Evolutionary conservation across 306 rosid genomes (phyloP), one percentile per base, ranked within the genome.

Genomic region (Calophaca sinica): DNA sequence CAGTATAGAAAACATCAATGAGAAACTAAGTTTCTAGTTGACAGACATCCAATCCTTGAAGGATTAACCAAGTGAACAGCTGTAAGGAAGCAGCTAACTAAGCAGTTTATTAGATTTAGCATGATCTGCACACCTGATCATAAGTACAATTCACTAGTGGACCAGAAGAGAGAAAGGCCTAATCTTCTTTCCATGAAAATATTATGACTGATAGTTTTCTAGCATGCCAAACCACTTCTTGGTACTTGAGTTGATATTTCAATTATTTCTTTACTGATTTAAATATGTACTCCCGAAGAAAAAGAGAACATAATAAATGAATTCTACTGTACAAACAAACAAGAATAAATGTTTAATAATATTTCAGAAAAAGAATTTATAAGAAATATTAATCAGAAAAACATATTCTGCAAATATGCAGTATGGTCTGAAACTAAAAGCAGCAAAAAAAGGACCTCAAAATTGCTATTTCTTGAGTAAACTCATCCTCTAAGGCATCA

Each of bases 401-500:
- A 60, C 12, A 20, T 20, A 60, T 44, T 53, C 46, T 68, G 69
- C 54, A 20, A 55, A 4, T 33, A 55, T 50, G 71, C 44, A 86
- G 28, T 9, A 69, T 28, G 63, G 36, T 28, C 64, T 26, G 59
- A 51, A n/a, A 57, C 73, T 14, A 52, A 64, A 9, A 64, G 72
- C 7, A 45, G 74, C 5, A 33, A 68, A 70, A 72, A 33, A 72
- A 74, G 75, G 69, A 90, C 99, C 97, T 92, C 29, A 96, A 79
- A 86, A 96, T 96, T 70, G 88, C 91, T 69, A 92, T 93, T 88
- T 96, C 99, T 69, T 96, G 99, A 78, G 94, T 83, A 88, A 96
- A 96, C 70, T 96, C 99, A 74, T 87, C 97, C 87, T 92, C 98
- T 67, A 80, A 80, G 82, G 94, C 88, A 68, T 87, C 88, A 78